These are phyloP conservation scores for Helichrysum umbraculigerum DNA, from an alignment of 129 eudicot species.

Conservation along the genomic window DNA sequence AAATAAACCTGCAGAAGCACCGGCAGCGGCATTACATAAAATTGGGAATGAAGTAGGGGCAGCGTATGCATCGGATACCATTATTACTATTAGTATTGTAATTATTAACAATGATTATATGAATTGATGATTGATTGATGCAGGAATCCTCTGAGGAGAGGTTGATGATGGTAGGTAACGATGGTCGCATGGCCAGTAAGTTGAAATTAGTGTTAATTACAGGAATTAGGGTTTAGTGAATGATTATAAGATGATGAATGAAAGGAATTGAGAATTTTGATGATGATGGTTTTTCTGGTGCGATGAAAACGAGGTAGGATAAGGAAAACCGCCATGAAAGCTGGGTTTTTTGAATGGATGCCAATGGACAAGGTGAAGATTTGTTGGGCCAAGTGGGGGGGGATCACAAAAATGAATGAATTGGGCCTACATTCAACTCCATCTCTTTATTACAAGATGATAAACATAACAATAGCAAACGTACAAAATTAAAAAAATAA, in stretches of 20 bases:
- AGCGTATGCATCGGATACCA: slow-evolving; percentile 53
- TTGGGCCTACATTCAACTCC: not conserved
- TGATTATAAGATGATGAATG: not conserved
- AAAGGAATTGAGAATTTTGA: not conserved
- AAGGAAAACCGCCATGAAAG: slow-evolving; percentile 28
- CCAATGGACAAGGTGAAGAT: not conserved
- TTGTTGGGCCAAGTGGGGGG: not conserved
- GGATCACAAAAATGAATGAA: not conserved
- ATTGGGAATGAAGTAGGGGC: slow-evolving; percentile 52
- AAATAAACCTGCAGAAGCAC: slow-evolving; percentile 86
- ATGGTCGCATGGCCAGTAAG: slow-evolving; percentile 76
- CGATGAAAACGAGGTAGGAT: slow-evolving; percentile 17
- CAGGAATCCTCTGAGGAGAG: slow-evolving; percentile 75
- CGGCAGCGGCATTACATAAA: slow-evolving; percentile 92
- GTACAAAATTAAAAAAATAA: too few species aligned
- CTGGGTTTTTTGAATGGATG: not conserved
- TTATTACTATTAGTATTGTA: slow-evolving; percentile 17
- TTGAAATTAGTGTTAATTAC: not conserved
- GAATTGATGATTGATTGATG: not conserved
- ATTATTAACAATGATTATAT: not conserved
- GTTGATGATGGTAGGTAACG: slow-evolving; percentile 44
- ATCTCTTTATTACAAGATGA: not conserved
- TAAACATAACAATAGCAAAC: too few species aligned
- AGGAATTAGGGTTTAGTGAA: slow-evolving; percentile 22
- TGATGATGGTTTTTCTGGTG: not conserved